Conservation (phyloP, 2,329 filamentous ascomycete species). For the Leptographium radiaticola region DNA sequence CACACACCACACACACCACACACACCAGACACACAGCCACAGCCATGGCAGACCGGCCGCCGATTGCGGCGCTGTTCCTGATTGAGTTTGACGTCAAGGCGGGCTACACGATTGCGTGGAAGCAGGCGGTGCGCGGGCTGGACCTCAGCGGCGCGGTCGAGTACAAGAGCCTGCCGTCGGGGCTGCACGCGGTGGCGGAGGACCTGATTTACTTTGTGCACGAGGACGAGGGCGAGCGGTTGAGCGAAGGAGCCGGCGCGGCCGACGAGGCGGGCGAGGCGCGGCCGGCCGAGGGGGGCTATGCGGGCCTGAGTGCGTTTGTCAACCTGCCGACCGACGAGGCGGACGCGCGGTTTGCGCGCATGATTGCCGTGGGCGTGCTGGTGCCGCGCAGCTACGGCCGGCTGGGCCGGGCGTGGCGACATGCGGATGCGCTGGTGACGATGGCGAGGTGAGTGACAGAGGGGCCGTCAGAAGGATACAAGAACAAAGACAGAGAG, state of each 20-base stretch:
- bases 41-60: constrained; percentile 35
- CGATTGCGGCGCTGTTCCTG: constrained; percentile 69
- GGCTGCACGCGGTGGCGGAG: constrained; percentile 73
- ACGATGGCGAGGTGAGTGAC: constrained; percentile 52
- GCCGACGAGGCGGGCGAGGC: not conserved
- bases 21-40: too few species aligned
- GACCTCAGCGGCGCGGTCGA: constrained; percentile 79
- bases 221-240: constrained; percentile 27
- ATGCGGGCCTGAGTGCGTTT: constrained; percentile 86
- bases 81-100: constrained; percentile 89
- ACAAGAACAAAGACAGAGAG: not conserved
- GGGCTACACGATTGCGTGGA: constrained; percentile 86
- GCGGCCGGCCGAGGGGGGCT: constrained; percentile 36
- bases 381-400: constrained; percentile 79
- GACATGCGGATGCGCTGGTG: constrained; percentile 66
- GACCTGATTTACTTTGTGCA: constrained; percentile 95
- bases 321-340: constrained; percentile 71
- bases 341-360: constrained; percentile 66
- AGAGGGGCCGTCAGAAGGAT: not conserved
- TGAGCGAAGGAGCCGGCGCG: constrained; percentile 23
- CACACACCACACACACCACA: too few species aligned
- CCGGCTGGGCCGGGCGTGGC: constrained; percentile 76
- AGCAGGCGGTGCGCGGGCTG: constrained; percentile 55
- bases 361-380: constrained; percentile 84
- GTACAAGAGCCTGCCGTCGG: constrained; percentile 91